Conservation (phyloP, 129 eudicot species). For the Lactuca sativa region DNA sequence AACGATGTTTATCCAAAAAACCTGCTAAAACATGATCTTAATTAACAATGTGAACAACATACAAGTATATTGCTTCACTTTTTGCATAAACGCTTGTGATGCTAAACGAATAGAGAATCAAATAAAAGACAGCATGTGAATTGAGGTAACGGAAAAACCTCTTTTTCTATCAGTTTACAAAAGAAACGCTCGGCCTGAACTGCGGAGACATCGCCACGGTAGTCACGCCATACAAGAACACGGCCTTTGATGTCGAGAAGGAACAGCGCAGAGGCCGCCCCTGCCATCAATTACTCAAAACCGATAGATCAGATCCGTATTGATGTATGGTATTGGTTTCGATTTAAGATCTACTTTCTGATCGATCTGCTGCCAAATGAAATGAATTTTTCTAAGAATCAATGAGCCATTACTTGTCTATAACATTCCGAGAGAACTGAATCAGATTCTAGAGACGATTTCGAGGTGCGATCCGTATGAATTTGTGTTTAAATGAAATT, state of each 20-base stretch:
- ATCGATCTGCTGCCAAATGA: slow-evolving; percentile 7
- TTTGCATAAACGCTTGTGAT: background rate
- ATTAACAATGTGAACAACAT: background rate
- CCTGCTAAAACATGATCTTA: background rate
- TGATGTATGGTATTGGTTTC: background rate
- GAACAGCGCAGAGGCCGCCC: slow-evolving; percentile 99
- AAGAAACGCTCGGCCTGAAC: slow-evolving; percentile 85
- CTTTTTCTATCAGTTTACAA: slow-evolving; percentile 76
- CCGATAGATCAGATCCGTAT: slow-evolving; percentile 24
- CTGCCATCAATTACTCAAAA: slow-evolving; percentile 50
- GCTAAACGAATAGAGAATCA: slow-evolving; percentile 3
- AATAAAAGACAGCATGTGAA: background rate
- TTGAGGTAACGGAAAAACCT: slow-evolving; percentile 35
- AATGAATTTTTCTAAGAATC: slow-evolving; percentile 16
- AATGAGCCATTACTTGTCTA: slow-evolving; percentile 9
- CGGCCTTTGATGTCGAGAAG: slow-evolving; percentile 90
- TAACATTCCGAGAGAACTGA: background rate
- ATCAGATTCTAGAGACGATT: slow-evolving; percentile 8
- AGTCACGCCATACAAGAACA: slow-evolving; percentile 94
- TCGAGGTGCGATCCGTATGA: slow-evolving; percentile 18
- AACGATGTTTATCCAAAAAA: background rate
- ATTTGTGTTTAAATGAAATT: slow-evolving; percentile 12
- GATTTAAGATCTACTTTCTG: slow-evolving; percentile 39
- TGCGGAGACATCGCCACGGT: slow-evolving; percentile 91
- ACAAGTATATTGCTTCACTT: background rate